phyloP scores from a whole-genome alignment of 352 stramenopile species.

The Phytophthora pinifolia region DNA sequence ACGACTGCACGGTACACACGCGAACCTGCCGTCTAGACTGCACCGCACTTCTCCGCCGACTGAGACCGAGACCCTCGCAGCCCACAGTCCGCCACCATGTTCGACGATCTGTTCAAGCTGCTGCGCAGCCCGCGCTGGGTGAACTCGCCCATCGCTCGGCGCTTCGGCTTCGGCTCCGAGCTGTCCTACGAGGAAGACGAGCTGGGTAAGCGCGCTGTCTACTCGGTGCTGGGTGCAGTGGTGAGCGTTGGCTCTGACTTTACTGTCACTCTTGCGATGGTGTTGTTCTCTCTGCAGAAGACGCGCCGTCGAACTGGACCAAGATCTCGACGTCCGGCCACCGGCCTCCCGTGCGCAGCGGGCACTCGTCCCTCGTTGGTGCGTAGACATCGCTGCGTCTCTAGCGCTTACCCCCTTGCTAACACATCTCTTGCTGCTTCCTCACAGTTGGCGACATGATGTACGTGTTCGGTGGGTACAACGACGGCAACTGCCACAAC shows the following conservation, averaged over 20 bases:
- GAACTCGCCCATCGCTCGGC: slow-evolving; percentile 70
- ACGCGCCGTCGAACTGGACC: slow-evolving; percentile 68
- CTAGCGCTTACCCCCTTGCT: background rate
- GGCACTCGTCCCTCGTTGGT: slow-evolving; percentile 81
- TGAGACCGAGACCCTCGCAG: background rate
- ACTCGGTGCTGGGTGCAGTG: background rate
- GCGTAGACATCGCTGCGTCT: slow-evolving; percentile 14
- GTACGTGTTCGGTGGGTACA: slow-evolving; percentile 86
- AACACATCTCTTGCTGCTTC: slow-evolving; percentile 3
- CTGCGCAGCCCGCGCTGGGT: slow-evolving; percentile 80
- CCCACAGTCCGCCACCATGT: slow-evolving; percentile 31
- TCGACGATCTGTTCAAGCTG: slow-evolving; percentile 79
- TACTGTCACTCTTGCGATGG: background rate
- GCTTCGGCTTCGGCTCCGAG: slow-evolving; percentile 69
- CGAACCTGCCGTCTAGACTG: slow-evolving; percentile 19
- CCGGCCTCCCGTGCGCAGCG: slow-evolving; percentile 70
- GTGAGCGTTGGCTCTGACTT: background rate
- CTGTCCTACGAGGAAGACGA: slow-evolving; percentile 63
- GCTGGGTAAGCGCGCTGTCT: slow-evolving; percentile 30
- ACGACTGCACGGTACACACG: slow-evolving; percentile 19
- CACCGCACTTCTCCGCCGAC: too few species aligned
- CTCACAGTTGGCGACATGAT: slow-evolving; percentile 66
- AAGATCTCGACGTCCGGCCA: slow-evolving; percentile 71
- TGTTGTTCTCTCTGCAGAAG: slow-evolving; percentile 28
- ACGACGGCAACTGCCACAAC: slow-evolving; percentile 86